Evolutionary conservation across 2,329 filamentous ascomycete genomes (phyloP), one percentile per base, ranked within the genome.

Genomic region (Albophoma yamanashiensis): DNA sequence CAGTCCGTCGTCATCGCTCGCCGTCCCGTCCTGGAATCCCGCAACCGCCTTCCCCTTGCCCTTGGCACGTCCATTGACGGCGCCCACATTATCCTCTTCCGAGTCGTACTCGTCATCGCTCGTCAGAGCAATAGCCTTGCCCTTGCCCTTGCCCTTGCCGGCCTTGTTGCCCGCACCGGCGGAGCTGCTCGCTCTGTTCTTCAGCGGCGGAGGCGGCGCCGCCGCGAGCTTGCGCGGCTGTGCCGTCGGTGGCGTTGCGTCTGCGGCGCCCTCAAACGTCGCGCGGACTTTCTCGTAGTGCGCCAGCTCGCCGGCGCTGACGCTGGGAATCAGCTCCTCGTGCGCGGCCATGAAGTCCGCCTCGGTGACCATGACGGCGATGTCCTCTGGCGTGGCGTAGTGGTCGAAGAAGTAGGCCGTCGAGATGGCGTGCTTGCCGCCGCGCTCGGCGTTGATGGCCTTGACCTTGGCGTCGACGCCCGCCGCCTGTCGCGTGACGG

Each of bases 341-440:
- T 93, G 86, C 0, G 94, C 94, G 34, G 84, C 83, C 27, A 88
- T 71, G 70, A 99, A 99, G 73, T 99, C 94, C 56, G 89, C 83
- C 73, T 97, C 93, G 1, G 85, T 89, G 36, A 99, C 94, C 76
- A 90, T 86, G 64, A 99, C 93, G 34, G 88, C 84, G 1, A 93
- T 85, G 69, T 99, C 94, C 55, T 90, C 89, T 14, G 87, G 81
- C 0, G 84, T 90, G 17, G 93, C 92, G 65, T 90, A 80, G 74
- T 97, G 93, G 70, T 99, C 94, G 71, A 99, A 99, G 77, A 92
- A 99, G 75, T 94, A 92, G 0, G 92, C 93, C 1, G 93, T 95
- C 1, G 89, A 89, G 64, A 97, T 81, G 78, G 52, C 79, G 75
- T 56, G 68, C 43, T 66, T 62, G 7, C 65, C 68, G 17, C 66